These are phyloP conservation scores for Yamadazyma siamensis DNA, from an alignment of 1,139 yeast species.

Conservation along the genomic window DNA sequence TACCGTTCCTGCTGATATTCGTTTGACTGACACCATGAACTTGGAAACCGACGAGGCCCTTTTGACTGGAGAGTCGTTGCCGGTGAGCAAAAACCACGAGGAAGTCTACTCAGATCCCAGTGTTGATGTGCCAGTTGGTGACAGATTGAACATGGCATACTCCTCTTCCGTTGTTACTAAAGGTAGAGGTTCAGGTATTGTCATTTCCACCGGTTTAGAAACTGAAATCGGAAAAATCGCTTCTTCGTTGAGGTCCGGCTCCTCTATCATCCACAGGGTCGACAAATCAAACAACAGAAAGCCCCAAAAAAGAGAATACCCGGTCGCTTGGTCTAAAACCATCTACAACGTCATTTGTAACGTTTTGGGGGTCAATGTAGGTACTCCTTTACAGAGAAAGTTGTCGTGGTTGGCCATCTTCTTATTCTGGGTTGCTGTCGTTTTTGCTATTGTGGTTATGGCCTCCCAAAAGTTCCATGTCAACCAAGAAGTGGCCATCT, in stretches of 20 bases:
- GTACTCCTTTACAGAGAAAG: slow-evolving; percentile 65
- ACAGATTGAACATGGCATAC: slow-evolving; percentile 69
- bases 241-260: slow-evolving; percentile 44
- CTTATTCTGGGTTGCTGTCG: slow-evolving; percentile 66
- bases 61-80: slow-evolving; percentile 77
- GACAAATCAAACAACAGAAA: slow-evolving; percentile 22
- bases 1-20: slow-evolving; percentile 74
- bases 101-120: slow-evolving; percentile 14
- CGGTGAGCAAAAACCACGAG: slow-evolving; percentile 55
- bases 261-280: slow-evolving; percentile 24
- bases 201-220: slow-evolving; percentile 59
- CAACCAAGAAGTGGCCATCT: slow-evolving; percentile 69
- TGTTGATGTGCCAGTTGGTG: slow-evolving; percentile 56
- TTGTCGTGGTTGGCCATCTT: slow-evolving; percentile 68
- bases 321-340: slow-evolving; percentile 36
- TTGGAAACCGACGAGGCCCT: slow-evolving; percentile 81
- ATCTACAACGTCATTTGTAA: slow-evolving; percentile 48
- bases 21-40: slow-evolving; percentile 59
- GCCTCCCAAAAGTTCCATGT: slow-evolving; percentile 70
- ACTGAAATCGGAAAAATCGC: slow-evolving; percentile 83
- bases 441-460: slow-evolving; percentile 78
- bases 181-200: slow-evolving; percentile 75
- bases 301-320: slow-evolving; percentile 44
- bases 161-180: slow-evolving; percentile 71
- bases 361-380: slow-evolving; percentile 69